Evolutionary conservation across 2,329 filamentous ascomycete genomes (phyloP), one percentile per base, ranked within the genome.

Genomic region (Penicillium sp.): DNA sequence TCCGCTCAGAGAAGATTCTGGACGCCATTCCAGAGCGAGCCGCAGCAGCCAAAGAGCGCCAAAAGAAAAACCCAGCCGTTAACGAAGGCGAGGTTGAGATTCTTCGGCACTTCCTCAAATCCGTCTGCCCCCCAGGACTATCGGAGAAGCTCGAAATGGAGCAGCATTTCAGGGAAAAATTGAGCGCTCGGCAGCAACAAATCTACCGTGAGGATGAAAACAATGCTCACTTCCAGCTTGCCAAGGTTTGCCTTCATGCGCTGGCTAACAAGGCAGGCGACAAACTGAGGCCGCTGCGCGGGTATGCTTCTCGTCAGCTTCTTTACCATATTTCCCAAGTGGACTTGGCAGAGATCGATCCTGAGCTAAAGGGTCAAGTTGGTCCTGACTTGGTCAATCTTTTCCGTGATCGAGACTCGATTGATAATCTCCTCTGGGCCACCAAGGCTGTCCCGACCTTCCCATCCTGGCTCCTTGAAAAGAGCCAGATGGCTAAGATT

Each of bases 141-240:
- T 64, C 64, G 24, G 48, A 60, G 13, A 69, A 68, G 45, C 66
- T 70, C 19, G 62, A 65, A 8, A 62, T 70, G 21, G 66, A 70
- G 27, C 47, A 65, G 9, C 61, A 66, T 22, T 68, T 70, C 33
- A 53, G 65, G 24, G 55, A 60, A 10, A 68, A 68, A 49, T 16
- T 33, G 48, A 37, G 16, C 48, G 37, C 8, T 9, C 19, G 27
- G 22, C 19, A 39, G n/a, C 14, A 19, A 5, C 56, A 54, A 31
- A 70, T 70, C 11, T 59, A 57, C 22, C 54, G 42, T 6, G 67
- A 68, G 35, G 65, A 70, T 42, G 58, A 66, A 48, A 60, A 68
- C 27, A 64, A 56, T 21, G 60, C 59, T 2, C 52, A 67, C 35
- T 42, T 56, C 4, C 61, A 60, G 46, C 47, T 67, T 5, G 65